Evolutionary conservation across 2,329 filamentous ascomycete genomes (phyloP), one percentile per base, ranked within the genome.

Genomic region (Eurotiales sp.): DNA sequence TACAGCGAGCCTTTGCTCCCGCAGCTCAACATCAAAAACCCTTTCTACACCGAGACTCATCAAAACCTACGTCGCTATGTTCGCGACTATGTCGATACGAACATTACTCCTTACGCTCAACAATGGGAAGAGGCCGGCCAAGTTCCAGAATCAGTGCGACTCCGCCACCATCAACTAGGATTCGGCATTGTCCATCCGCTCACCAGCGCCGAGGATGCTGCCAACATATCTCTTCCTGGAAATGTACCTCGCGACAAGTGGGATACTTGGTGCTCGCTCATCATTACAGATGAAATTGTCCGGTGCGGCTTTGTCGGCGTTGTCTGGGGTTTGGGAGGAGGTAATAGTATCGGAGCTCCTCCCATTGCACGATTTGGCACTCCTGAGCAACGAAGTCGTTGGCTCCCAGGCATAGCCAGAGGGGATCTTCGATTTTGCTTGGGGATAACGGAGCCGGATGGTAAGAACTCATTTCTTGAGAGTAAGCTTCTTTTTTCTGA

Each of bases 41-140:
- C 83, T 0, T 85, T 86, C 68, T 87, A 87, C 72, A 84, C 77
- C 23, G 73, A 77, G 12, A 79, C 78, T 2, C 85, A 87, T 61
- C 76, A 77, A 27, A 69, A 66, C n/a, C 72, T 87, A 1, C 80
- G 82, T 46, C 72, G 78, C 32, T 73, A 71, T 4, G 69, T 86
- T 0, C 78, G 84, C 34, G 61, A 73, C 21, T 86, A 86, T 55
- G 71, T 86, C 43, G 77, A 86, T 52, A 72, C 75, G 2, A 68
- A 83, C 32, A 72, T 87, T 40, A 68, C 79, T 2, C 83, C 82
- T 0, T 72, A 78, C 56, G 78, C 79, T 3, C 74, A 83, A 27
- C 80, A 85, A 34, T 87, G 84, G 84, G 85, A 87, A 61, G 75
- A 73, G 3, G 77, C 77, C 2, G 77, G 77, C 1, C 64, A 77